Base-by-base conservation (phyloP, 768 basidiomycete species). In the Crucibulum laeve region DNA sequence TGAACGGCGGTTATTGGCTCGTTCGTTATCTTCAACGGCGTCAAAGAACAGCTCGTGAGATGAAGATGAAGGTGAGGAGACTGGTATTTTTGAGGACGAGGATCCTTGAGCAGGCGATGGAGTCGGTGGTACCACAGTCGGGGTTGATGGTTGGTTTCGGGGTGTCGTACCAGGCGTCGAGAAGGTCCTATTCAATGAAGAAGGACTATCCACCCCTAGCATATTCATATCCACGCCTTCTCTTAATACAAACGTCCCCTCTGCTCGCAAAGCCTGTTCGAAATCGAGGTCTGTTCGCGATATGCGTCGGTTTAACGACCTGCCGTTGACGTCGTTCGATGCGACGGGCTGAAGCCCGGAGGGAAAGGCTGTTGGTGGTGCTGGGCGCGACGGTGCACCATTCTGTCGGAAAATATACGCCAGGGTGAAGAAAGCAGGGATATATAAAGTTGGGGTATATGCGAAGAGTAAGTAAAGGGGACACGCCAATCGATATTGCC, bases 261-360 rank as follows among this genome's bases (percentile, higher is more conserved):
- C 79, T 8, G 69, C 69, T 46, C 69, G 73, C 51, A 92, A 61
- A 10, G 82, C 88, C 54, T 82, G 79, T 64, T 91, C 89, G 53
- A 92, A 92, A 59, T 89, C 87, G 57, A 84, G 69, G 65, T 89
- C 87, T 24, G 81, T 79, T 30, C 87, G 78, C 33, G 89, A 90
- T 35, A 74, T 60, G 23, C 86, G 77, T 44, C 80, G 76, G 42
- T 67, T 69, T 25, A 73, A 48, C 24, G 56, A 54, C 39, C 57
- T 63, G 15, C 61, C 64, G 55, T 56, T 60, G 40, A 61, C 40
- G 64, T 83, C 79, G 40, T 68, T 68, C 8, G 78, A 73, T 1
- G 71, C 76, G 47, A 80, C 69, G 8, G 86, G 81, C 30, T 76
- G 77, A 15, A 85, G 71, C 26, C 73, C 68, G 28, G 63, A 46